A percentile compares a stretch with the other conserved stretches of the same genome.
phyloP scores from a whole-genome alignment of 78 protist genomes.

The Neovahlkampfia damariscottae region DNA sequence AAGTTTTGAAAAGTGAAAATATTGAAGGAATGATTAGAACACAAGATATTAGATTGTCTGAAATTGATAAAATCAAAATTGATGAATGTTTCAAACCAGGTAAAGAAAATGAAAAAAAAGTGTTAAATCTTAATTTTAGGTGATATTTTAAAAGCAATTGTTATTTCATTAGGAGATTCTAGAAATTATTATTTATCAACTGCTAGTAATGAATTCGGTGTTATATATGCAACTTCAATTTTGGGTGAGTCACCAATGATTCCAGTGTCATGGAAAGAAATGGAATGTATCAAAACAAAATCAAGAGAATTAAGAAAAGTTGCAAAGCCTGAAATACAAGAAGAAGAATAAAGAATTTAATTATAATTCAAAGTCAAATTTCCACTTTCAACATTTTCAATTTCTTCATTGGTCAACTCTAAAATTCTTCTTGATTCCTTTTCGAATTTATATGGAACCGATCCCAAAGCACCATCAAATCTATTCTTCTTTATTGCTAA shows the following conservation, averaged over 20 bases:
- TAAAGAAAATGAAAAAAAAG: conserved; percentile 52
- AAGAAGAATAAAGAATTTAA: background rate
- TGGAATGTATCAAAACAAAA: conserved; percentile 66
- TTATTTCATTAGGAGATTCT: conserved; percentile 66
- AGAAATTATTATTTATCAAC: conserved; percentile 62
- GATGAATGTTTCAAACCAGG: conserved; percentile 69
- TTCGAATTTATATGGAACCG: conserved; percentile 44
- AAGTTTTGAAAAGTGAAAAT: background rate
- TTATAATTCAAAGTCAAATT: background rate
- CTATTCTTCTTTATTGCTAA: conserved; percentile 62
- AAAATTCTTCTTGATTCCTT: conserved; percentile 16
- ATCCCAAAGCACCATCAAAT: conserved; percentile 55
- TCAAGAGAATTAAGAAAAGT: conserved; percentile 61
- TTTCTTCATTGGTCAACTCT: conserved; percentile 10
- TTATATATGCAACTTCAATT: conserved; percentile 61
- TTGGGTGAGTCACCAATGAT: conserved; percentile 53
- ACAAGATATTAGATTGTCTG: conserved; percentile 66
- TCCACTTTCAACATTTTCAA: background rate
- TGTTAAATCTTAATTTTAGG: conserved; percentile 21
- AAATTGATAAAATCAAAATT: conserved; percentile 68
- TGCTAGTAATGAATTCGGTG: conserved; percentile 72
- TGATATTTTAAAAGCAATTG: background rate
- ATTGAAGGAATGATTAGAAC: conserved; percentile 13
- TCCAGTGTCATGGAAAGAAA: conserved; percentile 60
- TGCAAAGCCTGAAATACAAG: too few species aligned